These are phyloP conservation scores for Fusarium sp. DNA, from an alignment of 2,329 filamentous ascomycete genomes.

Conservation along the genomic window DNA sequence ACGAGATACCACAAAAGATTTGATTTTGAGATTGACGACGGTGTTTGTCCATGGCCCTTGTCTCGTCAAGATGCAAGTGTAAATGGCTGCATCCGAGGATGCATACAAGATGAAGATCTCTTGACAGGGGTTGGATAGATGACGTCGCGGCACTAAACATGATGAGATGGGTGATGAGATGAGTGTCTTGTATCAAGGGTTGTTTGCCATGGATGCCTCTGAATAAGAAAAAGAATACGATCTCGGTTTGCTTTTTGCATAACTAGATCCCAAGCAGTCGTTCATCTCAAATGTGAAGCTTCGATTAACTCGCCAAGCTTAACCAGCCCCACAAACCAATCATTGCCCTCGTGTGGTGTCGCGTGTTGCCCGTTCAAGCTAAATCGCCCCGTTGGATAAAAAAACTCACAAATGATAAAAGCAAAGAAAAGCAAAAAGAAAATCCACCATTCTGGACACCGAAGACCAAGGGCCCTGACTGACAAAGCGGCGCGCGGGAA, in stretches of 20 bases:
- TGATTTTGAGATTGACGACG: slow-evolving; percentile 2
- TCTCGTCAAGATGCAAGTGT: not conserved
- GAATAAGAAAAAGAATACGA: not conserved
- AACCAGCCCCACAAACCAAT: not conserved
- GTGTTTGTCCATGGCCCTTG: not conserved
- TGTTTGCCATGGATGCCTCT: not conserved
- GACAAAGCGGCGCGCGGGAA: slow-evolving; percentile 6
- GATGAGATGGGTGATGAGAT: not conserved
- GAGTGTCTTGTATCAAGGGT: not conserved
- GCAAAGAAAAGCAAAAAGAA: not conserved
- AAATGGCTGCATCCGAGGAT: slow-evolving; percentile 1
- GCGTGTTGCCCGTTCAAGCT: not conserved
- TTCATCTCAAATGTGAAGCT: not conserved
- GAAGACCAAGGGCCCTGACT: not conserved
- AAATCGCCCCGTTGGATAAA: not conserved
- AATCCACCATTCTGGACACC: not conserved
- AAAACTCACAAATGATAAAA: not conserved
- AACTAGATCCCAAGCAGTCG: not conserved
- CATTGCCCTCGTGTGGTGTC: not conserved
- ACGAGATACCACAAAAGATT: slow-evolving; percentile 39
- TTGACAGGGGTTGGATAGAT: slow-evolving; percentile 1
- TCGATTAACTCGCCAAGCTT: not conserved
- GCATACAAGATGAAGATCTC: not conserved
- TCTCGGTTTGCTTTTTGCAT: not conserved
- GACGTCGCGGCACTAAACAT: not conserved